Evolutionary conservation across 2,329 filamentous ascomycete genomes (phyloP).

Genomic region (Aspergillus sp.): DNA sequence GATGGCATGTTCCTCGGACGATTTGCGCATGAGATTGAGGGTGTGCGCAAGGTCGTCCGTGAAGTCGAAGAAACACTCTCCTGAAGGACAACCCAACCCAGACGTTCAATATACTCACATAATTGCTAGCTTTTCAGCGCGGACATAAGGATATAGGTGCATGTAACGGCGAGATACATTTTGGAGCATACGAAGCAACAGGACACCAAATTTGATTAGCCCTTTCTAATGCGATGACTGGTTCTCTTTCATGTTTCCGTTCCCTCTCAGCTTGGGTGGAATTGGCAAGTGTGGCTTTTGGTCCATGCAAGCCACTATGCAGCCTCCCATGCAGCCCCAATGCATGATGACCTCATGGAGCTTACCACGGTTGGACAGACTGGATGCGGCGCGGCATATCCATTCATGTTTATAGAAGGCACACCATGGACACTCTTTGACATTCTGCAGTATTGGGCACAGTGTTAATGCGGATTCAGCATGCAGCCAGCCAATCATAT

Average conservation of each 20-base stretch:
- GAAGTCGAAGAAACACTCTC: conserved; percentile 63
- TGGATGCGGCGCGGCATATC: background rate
- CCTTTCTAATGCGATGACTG: conserved; percentile 7
- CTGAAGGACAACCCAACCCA: conserved; percentile 7
- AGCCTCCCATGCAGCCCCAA: conserved; percentile 4
- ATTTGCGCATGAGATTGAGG: conserved; percentile 77
- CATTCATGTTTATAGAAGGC: background rate
- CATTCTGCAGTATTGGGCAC: background rate
- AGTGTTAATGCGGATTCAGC: background rate
- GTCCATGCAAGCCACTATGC: conserved; percentile 4
- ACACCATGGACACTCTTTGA: background rate
- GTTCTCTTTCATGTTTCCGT: background rate
- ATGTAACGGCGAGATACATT: conserved; percentile 2
- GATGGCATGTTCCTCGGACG: conserved; percentile 82
- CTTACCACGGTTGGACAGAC: background rate
- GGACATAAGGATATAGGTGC: conserved; percentile 6
- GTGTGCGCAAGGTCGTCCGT: conserved; percentile 71
- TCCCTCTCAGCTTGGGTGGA: background rate
- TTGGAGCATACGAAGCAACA: conserved; percentile 4
- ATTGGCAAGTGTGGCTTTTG: background rate
- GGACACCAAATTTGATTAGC: conserved; percentile 2
- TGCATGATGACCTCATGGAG: conserved; percentile 14
- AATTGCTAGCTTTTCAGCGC: conserved; percentile 2
- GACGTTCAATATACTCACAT: background rate
- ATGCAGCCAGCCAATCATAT: background rate